These are phyloP conservation scores for Aspergillus fructus DNA, from an alignment of 2,329 filamentous ascomycete genomes.

Conservation along the genomic window DNA sequence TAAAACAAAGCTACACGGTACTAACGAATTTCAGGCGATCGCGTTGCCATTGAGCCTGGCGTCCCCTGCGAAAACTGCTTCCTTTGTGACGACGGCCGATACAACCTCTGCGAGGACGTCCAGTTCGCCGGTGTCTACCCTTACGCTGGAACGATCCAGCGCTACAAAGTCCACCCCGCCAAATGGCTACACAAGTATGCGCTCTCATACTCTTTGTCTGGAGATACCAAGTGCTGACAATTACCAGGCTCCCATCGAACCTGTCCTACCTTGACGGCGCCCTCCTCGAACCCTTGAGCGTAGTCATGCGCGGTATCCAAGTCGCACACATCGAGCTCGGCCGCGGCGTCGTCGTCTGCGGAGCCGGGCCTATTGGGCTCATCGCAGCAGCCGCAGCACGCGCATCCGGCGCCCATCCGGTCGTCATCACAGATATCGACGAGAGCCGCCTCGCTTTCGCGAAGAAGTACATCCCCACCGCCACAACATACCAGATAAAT, in stretches of 20 bases:
- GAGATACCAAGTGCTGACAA: background rate
- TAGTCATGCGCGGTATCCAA: constrained; percentile 62
- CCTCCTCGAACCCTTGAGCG: constrained; percentile 64
- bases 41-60: constrained; percentile 66
- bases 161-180: constrained; percentile 62
- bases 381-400: constrained; percentile 58
- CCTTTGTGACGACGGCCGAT: constrained; percentile 59
- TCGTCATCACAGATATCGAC: constrained; percentile 65
- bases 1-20: background rate
- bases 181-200: constrained; percentile 54
- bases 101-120: constrained; percentile 64
- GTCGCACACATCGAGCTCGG: constrained; percentile 56
- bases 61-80: constrained; percentile 63
- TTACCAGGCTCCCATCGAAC: constrained; percentile 50
- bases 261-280: constrained; percentile 60
- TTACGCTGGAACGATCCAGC: constrained; percentile 59
- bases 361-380: constrained; percentile 64
- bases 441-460: constrained; percentile 57
- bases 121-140: constrained; percentile 63
- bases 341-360: constrained; percentile 57
- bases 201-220: no score
- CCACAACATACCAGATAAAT: constrained; percentile 56
- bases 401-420: constrained; percentile 62
- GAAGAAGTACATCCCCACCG: constrained; percentile 55
- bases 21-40: constrained; percentile 49